Evolutionary conservation across 176 grass and related monocot species (phyloP), one percentile per base, ranked within the genome.

Genomic region (Avena atlantica): DNA sequence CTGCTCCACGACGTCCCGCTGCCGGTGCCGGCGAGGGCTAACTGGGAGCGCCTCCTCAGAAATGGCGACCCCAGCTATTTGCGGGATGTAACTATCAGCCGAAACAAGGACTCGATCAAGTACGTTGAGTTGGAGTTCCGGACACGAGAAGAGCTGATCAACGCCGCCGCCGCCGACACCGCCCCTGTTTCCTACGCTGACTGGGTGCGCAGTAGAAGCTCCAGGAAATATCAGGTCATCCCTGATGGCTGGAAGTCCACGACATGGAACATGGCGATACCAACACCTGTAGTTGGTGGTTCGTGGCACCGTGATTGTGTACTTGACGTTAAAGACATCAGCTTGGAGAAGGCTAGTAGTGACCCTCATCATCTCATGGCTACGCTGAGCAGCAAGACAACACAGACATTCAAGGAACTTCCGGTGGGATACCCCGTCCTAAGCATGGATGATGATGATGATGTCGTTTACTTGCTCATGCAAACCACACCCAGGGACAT

Each of bases 401-500:
- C 42, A 6, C n/a, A 5, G 36, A 37, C 36, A 37, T 37, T 37
- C 3, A 37, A 52, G 56, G 37, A 61, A 60, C 19, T 79, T 45
- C 34, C 57, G 16, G 11, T 84, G 82, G 56, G 14, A 3, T 36
- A 76, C 42, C 83, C 83, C 11, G 17, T 27, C 71, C 27, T 85
- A 37, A 85, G 83, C 83, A 85, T 84, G 83, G n/a, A n/a, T n/a
- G 56, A 64, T 50, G 83, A 50, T 37, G 36, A 37, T 10, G 57
- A 84, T 36, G 16, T 9, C n/a, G 82, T 84, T 24, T 84, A 76
- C 70, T 64, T 84, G 40, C 17, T 76, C 10, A 51, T 70, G 52
- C 23, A 50, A 74, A 74, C 71, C 13, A 74, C 2, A 12, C 29
- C 75, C 27, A 57, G 9, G 52, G 8, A 12, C 75, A 59, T 31